Conservation (phyloP, 768 basidiomycete species). For the Leccinum rimulosum region DNA sequence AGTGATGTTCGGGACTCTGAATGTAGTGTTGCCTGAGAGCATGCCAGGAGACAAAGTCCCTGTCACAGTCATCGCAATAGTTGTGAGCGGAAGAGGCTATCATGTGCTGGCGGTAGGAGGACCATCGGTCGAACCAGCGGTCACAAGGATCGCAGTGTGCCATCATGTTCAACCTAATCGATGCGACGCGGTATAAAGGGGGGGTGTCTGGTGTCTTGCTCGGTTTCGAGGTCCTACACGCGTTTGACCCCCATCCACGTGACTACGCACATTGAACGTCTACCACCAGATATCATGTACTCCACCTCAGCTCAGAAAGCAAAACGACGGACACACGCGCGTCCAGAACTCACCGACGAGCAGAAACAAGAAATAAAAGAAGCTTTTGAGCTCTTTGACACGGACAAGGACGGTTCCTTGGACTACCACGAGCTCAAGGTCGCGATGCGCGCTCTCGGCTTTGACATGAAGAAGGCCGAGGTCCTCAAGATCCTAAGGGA, state of each 20-base stretch:
- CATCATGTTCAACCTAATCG: not conserved
- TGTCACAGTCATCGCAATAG: conserved; percentile 43
- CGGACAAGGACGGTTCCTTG: conserved; percentile 93
- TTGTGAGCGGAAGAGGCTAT: conserved; percentile 39
- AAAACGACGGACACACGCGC: conserved; percentile 67
- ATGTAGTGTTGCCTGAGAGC: conserved; percentile 51
- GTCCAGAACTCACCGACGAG: conserved; percentile 84
- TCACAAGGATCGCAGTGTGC: conserved; percentile 38
- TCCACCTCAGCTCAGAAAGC: conserved; percentile 67
- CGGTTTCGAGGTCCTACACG: conserved; percentile 29
- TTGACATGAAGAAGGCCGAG: conserved; percentile 98
- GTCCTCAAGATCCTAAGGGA: conserved; percentile 92
- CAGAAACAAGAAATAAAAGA: conserved; percentile 97
- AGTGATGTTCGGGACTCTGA: conserved; percentile 47
- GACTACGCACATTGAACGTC: conserved; percentile 11
- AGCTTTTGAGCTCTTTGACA: conserved; percentile 98
- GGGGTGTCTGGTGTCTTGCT: not conserved
- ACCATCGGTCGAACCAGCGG: conserved; percentile 30
- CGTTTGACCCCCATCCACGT: conserved; percentile 26
- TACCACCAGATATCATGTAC: conserved; percentile 39
- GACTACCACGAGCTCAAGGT: conserved; percentile 99
- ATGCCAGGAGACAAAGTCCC: conserved; percentile 40
- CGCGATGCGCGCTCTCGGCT: conserved; percentile 96
- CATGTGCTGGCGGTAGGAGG: conserved; percentile 37
- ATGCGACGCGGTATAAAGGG: not conserved